phyloP scores from a whole-genome alignment of 257 asterid species.

The Solanum sejunctum region DNA sequence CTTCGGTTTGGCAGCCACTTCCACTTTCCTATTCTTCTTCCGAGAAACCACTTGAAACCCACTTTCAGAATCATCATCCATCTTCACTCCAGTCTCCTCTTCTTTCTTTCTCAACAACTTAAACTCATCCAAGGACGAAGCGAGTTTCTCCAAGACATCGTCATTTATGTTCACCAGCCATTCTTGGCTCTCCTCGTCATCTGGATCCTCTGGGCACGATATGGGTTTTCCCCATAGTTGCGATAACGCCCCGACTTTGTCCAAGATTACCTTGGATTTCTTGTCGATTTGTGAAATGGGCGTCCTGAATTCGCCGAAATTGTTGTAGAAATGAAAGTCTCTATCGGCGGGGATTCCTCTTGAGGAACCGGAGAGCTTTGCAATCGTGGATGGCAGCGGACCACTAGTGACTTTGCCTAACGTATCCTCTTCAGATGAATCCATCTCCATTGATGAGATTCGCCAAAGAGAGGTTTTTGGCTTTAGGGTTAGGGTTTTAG shows the following conservation, averaged over 20 bases:
- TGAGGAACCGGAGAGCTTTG: constrained; percentile 77
- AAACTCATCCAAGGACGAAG: constrained; percentile 63
- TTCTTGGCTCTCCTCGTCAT: constrained; percentile 37
- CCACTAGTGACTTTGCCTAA: constrained; percentile 36
- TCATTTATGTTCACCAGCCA: constrained; percentile 76
- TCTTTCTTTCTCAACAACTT: constrained; percentile 31
- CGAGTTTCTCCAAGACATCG: constrained; percentile 56
- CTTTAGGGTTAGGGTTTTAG: constrained; percentile 10
- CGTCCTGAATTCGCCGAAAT: constrained; percentile 60
- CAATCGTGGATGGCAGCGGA: constrained; percentile 34
- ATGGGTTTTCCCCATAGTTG: constrained; percentile 38
- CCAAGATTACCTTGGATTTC: constrained; percentile 37
- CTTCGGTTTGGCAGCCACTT: constrained; percentile 57
- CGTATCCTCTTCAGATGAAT: constrained; percentile 28
- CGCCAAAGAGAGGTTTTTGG: background rate
- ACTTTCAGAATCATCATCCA: constrained; percentile 18
- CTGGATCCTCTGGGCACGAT: constrained; percentile 42
- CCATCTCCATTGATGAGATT: constrained; percentile 38
- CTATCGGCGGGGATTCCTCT: constrained; percentile 53
- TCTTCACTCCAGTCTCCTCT: constrained; percentile 51
- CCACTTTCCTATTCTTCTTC: constrained; percentile 57
- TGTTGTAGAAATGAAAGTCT: constrained; percentile 84
- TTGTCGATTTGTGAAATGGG: constrained; percentile 37
- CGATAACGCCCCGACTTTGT: constrained; percentile 43
- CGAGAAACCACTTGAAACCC: constrained; percentile 68